Percentiles rank a stretch among this genome's conserved stretches.
Conservation (phyloP, 768 basidiomycete genomes). For the Suillus occidentalis region DNA sequence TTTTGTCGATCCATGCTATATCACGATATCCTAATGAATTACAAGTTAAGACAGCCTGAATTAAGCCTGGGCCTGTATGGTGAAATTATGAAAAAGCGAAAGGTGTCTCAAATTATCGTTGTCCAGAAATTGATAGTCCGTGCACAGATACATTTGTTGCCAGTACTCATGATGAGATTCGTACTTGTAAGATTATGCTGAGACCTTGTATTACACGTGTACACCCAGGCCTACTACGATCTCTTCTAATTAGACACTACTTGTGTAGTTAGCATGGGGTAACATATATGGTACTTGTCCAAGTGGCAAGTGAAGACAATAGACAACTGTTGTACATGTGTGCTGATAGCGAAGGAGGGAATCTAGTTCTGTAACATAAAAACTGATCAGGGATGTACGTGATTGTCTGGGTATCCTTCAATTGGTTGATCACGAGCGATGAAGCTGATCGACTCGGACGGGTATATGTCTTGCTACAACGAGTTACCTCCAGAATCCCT, state of each 20-base stretch:
- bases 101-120: too few relatives aligned
- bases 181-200: background rate
- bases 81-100: too few relatives aligned
- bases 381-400: background rate
- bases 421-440: background rate
- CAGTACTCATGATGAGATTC: background rate
- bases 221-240: background rate
- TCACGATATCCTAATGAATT: background rate
- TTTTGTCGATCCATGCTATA: slow-evolving; percentile 2
- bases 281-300: background rate
- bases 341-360: background rate
- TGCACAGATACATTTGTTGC: background rate
- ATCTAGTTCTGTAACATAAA: background rate
- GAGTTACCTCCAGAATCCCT: slow-evolving; percentile 15
- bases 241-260: background rate
- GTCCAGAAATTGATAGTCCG: too few relatives aligned
- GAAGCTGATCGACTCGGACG: background rate
- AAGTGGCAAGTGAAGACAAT: background rate
- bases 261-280: background rate
- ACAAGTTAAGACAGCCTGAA: background rate
- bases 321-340: background rate
- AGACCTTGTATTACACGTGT: background rate
- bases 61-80: background rate
- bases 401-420: background rate
- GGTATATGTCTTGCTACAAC: background rate